Conservation (phyloP, 108 stramenopile species). For the Conticribra guillardii region DNA sequence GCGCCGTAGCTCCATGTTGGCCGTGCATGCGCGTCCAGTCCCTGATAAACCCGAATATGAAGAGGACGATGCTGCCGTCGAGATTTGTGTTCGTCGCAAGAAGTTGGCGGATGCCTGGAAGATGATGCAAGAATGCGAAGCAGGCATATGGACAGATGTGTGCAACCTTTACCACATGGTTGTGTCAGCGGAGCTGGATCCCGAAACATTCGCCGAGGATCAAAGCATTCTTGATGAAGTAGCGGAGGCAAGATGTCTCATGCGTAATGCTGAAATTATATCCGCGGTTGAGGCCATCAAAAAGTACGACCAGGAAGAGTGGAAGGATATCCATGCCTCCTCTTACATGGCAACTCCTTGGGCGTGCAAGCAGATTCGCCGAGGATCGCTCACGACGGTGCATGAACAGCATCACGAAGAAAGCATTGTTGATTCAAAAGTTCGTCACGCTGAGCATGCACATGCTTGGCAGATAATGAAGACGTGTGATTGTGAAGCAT, state of each 20-base stretch:
- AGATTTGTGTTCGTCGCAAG: slow-evolving; percentile 36
- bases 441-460: slow-evolving; percentile 39
- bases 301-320: slow-evolving; percentile 36
- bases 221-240: slow-evolving; percentile 27
- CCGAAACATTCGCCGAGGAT: slow-evolving; percentile 20
- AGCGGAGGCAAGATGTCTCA: slow-evolving; percentile 37
- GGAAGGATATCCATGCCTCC: slow-evolving; percentile 9
- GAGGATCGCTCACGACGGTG: slow-evolving; percentile 25
- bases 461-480: slow-evolving; percentile 41
- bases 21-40: slow-evolving; percentile 40
- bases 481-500: slow-evolving; percentile 13
- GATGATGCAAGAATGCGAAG: slow-evolving; percentile 42
- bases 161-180: slow-evolving; percentile 34
- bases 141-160: slow-evolving; percentile 35
- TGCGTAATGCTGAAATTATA: slow-evolving; percentile 40
- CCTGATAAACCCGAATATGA: slow-evolving; percentile 7
- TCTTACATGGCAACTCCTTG: background rate
- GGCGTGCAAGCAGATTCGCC: slow-evolving; percentile 16
- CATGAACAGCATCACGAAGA: slow-evolving; percentile 28
- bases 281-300: slow-evolving; percentile 38
- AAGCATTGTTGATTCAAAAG: slow-evolving; percentile 25
- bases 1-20: slow-evolving; percentile 37
- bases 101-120: slow-evolving; percentile 37
- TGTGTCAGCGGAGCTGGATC: slow-evolving; percentile 20
- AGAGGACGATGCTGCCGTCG: slow-evolving; percentile 24